Conservation (phyloP, 495 filamentous ascomycete genomes). For the Penicillium herquei region DNA sequence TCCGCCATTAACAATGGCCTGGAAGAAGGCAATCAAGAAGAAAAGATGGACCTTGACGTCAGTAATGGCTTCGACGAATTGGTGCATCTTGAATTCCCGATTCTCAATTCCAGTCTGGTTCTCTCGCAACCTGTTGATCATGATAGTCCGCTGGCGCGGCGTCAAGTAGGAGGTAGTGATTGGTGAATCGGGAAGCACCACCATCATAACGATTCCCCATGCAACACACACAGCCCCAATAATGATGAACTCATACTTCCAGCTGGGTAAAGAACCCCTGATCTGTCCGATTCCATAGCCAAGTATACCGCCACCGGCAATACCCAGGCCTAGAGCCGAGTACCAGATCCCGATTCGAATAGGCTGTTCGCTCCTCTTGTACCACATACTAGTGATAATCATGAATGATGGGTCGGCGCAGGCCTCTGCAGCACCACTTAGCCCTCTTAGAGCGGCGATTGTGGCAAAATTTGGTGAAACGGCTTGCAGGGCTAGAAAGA, state of each 20-base stretch:
- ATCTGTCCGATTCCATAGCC: constrained; percentile 60
- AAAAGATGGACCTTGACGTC: constrained; percentile 50
- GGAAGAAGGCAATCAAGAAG: constrained; percentile 27
- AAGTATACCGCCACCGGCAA: constrained; percentile 56
- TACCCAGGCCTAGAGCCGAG: constrained; percentile 56
- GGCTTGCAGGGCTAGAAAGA: background rate
- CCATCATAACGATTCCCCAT: constrained; percentile 40
- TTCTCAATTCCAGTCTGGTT: constrained; percentile 58
- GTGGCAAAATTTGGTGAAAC: constrained; percentile 5
- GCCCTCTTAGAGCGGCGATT: constrained; percentile 2
- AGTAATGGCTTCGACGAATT: constrained; percentile 45
- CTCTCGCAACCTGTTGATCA: constrained; percentile 47
- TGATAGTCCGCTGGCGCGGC: constrained; percentile 43
- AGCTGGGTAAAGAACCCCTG: constrained; percentile 49
- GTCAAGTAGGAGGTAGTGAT: constrained; percentile 39
- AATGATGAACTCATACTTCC: constrained; percentile 57
- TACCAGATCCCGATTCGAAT: constrained; percentile 60
- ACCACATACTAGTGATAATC: constrained; percentile 32
- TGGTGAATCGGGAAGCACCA: constrained; percentile 51
- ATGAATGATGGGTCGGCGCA: constrained; percentile 20
- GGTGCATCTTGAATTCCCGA: constrained; percentile 48
- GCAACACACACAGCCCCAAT: constrained; percentile 36
- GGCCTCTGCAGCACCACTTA: constrained; percentile 9
- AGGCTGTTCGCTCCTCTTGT: constrained; percentile 53
- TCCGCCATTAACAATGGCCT: constrained; percentile 39